Conservation (phyloP, 2,329 filamentous ascomycete genomes). For the Paecilomyces sp. region DNA sequence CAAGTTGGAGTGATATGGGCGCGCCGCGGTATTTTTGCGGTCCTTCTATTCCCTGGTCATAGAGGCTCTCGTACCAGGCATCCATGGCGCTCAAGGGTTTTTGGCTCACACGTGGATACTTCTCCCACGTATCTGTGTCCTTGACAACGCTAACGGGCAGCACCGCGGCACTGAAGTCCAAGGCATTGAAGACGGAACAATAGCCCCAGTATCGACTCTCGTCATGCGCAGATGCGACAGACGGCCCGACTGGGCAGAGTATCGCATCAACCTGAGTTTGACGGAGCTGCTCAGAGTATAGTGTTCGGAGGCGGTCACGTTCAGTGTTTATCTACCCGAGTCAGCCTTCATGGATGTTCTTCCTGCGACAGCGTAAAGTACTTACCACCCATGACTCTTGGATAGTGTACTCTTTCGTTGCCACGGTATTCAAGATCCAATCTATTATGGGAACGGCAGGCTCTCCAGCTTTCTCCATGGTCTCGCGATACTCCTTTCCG, state of each 20-base stretch:
- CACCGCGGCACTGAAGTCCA: neutral
- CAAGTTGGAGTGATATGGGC: neutral
- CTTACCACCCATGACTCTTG: neutral
- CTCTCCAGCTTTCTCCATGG: neutral
- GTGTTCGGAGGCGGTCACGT: neutral
- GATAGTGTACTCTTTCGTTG: neutral
- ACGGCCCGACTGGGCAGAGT: slow-evolving; percentile 7
- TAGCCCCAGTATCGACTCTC: neutral
- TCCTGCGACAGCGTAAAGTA: neutral
- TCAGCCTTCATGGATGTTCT: neutral
- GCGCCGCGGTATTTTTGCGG: neutral
- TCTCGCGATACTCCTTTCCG: neutral
- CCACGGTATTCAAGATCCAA: neutral
- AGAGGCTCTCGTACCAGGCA: neutral
- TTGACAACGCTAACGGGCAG: neutral
- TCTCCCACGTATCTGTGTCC: neutral
- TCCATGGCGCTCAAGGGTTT: neutral
- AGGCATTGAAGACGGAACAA: neutral
- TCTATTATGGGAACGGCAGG: neutral
- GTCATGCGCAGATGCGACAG: slow-evolving; percentile 3
- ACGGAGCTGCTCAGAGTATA: neutral
- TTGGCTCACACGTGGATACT: neutral
- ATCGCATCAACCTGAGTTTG: slow-evolving; percentile 1
- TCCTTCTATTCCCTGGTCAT: neutral
- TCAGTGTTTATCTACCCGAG: neutral